These are phyloP conservation scores for Pestalotiopsis sp. DNA, from an alignment of 2,329 filamentous ascomycete genomes.

Conservation along the genomic window DNA sequence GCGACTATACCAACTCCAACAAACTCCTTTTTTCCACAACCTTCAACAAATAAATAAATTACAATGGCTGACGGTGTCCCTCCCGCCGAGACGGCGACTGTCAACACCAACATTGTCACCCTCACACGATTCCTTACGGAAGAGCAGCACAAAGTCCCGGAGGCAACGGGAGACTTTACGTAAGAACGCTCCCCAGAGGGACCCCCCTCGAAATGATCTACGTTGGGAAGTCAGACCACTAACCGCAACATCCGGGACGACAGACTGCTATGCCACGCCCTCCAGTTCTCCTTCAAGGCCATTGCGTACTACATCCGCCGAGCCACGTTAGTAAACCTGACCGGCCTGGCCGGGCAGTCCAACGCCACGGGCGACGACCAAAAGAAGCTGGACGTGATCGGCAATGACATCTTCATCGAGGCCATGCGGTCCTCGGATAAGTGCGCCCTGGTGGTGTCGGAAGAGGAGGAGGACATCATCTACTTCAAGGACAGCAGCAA, in stretches of 20 bases:
- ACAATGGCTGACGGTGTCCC: slow-evolving; percentile 32
- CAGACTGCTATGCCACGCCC: slow-evolving; percentile 92
- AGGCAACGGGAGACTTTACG: slow-evolving; percentile 99
- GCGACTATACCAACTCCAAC: no score
- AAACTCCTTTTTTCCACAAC: not conserved
- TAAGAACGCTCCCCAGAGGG: slow-evolving; percentile 47
- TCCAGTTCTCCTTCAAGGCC: slow-evolving; percentile 99
- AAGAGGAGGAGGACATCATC: slow-evolving; percentile 94
- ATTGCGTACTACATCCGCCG: slow-evolving; percentile 99
- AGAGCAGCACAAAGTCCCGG: slow-evolving; percentile 89
- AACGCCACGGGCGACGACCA: slow-evolving; percentile 98
- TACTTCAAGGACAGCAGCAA: slow-evolving; percentile 77
- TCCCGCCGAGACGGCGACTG: slow-evolving; percentile 67
- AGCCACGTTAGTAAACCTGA: slow-evolving; percentile 92
- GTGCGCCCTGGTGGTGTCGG: slow-evolving; percentile 91
- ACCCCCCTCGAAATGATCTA: not conserved
- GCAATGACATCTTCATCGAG: slow-evolving; percentile 95
- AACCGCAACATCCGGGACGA: not conserved
- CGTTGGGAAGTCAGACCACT: not conserved
- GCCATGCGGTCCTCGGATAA: slow-evolving; percentile 93
- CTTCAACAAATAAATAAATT: not conserved
- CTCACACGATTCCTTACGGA: slow-evolving; percentile 95
- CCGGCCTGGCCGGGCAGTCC: slow-evolving; percentile 89
- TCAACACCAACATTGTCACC: slow-evolving; percentile 96
- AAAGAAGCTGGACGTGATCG: slow-evolving; percentile 99